These are phyloP conservation scores for Microdochium paspali DNA, from an alignment of 2,329 filamentous ascomycete species.

Conservation along the genomic window DNA sequence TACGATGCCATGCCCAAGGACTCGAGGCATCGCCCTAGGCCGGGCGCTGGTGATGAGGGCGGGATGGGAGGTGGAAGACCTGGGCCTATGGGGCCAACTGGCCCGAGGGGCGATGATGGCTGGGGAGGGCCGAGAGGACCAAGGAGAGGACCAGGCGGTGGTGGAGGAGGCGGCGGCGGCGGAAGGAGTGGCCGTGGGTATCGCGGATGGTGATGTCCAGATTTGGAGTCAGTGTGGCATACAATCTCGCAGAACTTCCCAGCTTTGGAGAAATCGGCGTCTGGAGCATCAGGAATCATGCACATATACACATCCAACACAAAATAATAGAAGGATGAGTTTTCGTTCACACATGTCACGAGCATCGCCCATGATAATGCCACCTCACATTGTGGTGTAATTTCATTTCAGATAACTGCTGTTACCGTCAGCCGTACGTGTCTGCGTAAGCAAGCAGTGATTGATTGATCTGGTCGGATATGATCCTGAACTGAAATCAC, in stretches of 20 bases:
- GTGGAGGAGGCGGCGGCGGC: conserved; percentile 32
- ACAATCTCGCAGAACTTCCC: no score
- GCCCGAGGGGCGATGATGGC: conserved; percentile 35
- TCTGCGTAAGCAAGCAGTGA: no score
- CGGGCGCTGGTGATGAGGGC: conserved; percentile 35
- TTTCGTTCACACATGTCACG: no score
- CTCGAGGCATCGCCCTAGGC: conserved; percentile 61
- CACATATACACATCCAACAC: no score
- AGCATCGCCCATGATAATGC: no score
- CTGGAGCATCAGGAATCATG: not conserved
- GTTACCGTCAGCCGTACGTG: no score
- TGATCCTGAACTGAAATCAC: no score
- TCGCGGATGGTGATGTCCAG: conserved; percentile 36
- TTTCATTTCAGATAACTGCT: no score
- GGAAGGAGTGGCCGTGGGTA: conserved; percentile 29
- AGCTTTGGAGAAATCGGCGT: conserved; percentile 3
- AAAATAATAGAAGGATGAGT: no score
- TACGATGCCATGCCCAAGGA: conserved; percentile 82
- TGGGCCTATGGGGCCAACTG: conserved; percentile 26
- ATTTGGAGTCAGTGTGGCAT: no score
- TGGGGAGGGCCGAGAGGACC: conserved; percentile 35
- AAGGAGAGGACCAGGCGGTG: conserved; percentile 44
- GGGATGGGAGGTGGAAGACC: conserved; percentile 36
- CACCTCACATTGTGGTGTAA: no score
- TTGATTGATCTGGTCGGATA: no score